A percentile compares a stretch with the other conserved stretches of the same genome.
These are phyloP conservation scores for Chaetoceros tenuissimus DNA, from an alignment of 108 stramenopile genomes.

Conservation along the genomic window DNA sequence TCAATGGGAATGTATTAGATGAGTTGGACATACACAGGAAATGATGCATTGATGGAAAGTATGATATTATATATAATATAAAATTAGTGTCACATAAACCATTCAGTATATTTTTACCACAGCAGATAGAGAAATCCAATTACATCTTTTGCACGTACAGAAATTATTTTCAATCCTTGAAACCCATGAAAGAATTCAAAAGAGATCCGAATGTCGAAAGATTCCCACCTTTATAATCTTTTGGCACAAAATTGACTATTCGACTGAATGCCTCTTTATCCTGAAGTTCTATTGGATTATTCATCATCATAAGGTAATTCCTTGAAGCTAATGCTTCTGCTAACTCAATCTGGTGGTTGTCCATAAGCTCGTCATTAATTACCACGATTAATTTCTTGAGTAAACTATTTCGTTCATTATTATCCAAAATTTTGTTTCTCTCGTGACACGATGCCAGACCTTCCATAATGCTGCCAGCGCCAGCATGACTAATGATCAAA, in stretches of 20 bases:
- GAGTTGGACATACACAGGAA: background rate
- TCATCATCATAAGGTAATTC: conserved; percentile 46
- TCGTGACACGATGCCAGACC: conserved; percentile 21
- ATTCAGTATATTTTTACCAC: too few relatives aligned
- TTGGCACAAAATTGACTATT: background rate
- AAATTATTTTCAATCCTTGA: background rate
- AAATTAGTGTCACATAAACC: too few relatives aligned
- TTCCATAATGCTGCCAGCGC: conserved; percentile 92
- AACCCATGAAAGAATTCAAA: background rate
- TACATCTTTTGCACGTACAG: too few relatives aligned
- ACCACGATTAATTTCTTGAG: conserved; percentile 62
- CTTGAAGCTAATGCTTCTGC: conserved; percentile 73
- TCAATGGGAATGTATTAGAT: conserved; percentile 9
- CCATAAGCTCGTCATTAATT: conserved; percentile 85
- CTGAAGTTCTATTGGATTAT: background rate
- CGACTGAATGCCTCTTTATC: background rate
- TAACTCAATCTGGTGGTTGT: conserved; percentile 93
- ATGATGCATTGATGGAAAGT: too few relatives aligned
- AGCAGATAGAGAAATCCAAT: too few relatives aligned
- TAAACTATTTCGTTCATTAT: conserved; percentile 1
- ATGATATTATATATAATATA: too few relatives aligned
- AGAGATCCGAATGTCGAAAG: background rate
- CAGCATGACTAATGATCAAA: conserved; percentile 85
- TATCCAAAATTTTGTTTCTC: background rate
- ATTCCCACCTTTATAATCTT: background rate